Base-by-base conservation (phyloP, 2,329 filamentous ascomycete species). In the Calonectria ilicicola region DNA sequence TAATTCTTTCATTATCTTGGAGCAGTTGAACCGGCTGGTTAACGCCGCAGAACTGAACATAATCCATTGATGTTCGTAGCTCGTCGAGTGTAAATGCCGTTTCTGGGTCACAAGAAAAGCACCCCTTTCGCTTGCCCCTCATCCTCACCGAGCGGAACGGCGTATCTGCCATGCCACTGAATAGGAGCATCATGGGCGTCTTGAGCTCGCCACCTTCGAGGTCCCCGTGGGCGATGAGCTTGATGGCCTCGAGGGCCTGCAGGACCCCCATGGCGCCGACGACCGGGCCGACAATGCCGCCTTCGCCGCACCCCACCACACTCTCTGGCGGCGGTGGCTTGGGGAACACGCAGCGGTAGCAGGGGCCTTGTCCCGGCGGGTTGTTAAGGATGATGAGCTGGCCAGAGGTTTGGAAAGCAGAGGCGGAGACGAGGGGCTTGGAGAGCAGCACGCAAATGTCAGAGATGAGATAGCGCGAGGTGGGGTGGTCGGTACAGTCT, bases 401-500 rank as follows among this genome's bases (percentile, higher is more conserved):
- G 2, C 97, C 97, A 70, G 98, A 96, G 0, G 93, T 95, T 21
- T 95, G 92, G 27, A 98, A 89, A 0, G 97, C 96, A 0, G 96
- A 97, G 1, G 96, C 97, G 3, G 95, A 98, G 15, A 98, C 91
- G 19, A 99, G 89, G 0, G 95, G 92, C 80, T 95, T 97, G 2
- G 89, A 85, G 0, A 96, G 87, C 5, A 98, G 87, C 12, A 98
- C 93, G 77, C 95, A 97, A 19, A 94, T 91, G 81, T 99, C 97
- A 0, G 95, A 98, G 75, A 98, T 94, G 56, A 98, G 90, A 82
- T 99, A 98, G 51, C 97, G 94, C 0, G 95, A 94, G 1, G 94
- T 93, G 0, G 97, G 96, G 76, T 96, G 95, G 83, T 99, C 97
- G 12, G 96, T 98, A 82, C 97, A 99, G 83, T 99, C 97, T 15